Conservation (phyloP, 805 yeast species). For the Ogataea methylovora region DNA sequence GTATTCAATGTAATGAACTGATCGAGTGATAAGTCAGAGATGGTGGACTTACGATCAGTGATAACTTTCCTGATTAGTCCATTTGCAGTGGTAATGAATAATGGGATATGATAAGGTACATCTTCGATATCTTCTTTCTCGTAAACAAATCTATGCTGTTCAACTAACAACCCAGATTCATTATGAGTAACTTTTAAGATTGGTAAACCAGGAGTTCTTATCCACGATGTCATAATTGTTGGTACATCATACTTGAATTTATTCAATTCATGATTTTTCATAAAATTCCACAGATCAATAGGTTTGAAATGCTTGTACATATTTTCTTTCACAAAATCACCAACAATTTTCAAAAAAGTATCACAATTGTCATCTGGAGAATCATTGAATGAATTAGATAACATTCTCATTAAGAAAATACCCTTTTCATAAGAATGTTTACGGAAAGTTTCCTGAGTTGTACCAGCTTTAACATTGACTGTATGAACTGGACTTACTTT, state of each 20-base stretch:
- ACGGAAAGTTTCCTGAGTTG: constrained; percentile 40
- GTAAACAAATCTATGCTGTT: constrained; percentile 32
- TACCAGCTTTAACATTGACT: constrained; percentile 27
- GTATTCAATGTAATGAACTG: constrained; percentile 35
- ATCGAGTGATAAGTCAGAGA: constrained; percentile 22
- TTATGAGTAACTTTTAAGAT: constrained; percentile 30
- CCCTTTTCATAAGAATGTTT: constrained; percentile 53
- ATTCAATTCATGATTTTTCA: constrained; percentile 19
- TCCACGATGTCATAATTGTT: constrained; percentile 53
- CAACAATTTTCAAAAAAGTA: constrained; percentile 24
- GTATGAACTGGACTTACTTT: constrained; percentile 28
- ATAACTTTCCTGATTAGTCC: constrained; percentile 30
- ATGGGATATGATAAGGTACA: constrained; percentile 55
- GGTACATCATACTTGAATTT: constrained; percentile 33
- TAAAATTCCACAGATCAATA: constrained; percentile 44
- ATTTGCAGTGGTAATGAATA: constrained; percentile 32
- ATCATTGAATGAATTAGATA: constrained; percentile 33
- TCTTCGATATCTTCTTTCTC: constrained; percentile 35
- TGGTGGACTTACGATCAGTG: too few species aligned
- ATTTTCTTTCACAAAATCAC: constrained; percentile 28
- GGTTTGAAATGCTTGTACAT: constrained; percentile 37
- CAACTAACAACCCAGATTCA: constrained; percentile 22
- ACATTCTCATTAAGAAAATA: constrained; percentile 44
- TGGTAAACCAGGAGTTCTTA: constrained; percentile 53
- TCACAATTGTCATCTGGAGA: constrained; percentile 25